phyloP scores from a whole-genome alignment of 225 moss, liverwort and hornwort genomes.

The Sphagnum tenellum region DNA sequence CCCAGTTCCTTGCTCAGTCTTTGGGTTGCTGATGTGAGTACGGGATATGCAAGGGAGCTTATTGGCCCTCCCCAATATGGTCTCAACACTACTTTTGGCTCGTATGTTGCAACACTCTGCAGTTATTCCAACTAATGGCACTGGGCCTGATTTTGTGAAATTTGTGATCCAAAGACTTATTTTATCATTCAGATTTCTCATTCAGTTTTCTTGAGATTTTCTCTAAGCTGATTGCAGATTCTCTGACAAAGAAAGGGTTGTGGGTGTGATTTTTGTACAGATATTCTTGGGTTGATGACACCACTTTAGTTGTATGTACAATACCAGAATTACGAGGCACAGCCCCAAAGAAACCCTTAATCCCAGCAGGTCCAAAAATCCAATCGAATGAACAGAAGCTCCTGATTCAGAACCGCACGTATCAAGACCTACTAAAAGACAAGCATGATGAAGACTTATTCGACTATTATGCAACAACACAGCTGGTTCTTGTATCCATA shows the following conservation, averaged over 20 bases:
- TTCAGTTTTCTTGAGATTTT: too few relatives aligned
- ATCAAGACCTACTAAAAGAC: slow-evolving; percentile 92
- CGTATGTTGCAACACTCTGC: slow-evolving; percentile 15
- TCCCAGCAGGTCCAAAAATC: slow-evolving; percentile 69
- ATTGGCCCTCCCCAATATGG: slow-evolving; percentile 30
- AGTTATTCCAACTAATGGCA: too few relatives aligned
- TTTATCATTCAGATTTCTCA: too few relatives aligned
- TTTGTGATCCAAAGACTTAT: too few relatives aligned
- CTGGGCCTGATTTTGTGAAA: too few relatives aligned
- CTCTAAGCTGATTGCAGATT: too few relatives aligned
- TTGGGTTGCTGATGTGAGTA: slow-evolving; percentile 50
- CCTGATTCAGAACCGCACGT: slow-evolving; percentile 87
- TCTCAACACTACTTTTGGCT: slow-evolving; percentile 50
- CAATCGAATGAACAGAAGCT: slow-evolving; percentile 83
- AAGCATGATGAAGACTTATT: slow-evolving; percentile 86
- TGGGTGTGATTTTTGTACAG: slow-evolving; percentile 18
- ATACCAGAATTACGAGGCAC: slow-evolving; percentile 49
- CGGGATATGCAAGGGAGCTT: slow-evolving; percentile 39
- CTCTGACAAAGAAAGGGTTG: too few relatives aligned
- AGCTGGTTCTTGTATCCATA: slow-evolving; percentile 53
- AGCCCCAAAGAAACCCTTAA: slow-evolving; percentile 73
- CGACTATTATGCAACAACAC: slow-evolving; percentile 72
- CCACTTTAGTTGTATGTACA: slow-evolving; percentile 62
- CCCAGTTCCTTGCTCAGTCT: slow-evolving; percentile 36
- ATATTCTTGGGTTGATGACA: slow-evolving; percentile 89